Evolutionary conservation across 2,329 filamentous ascomycete genomes (phyloP).

Genomic region (Rachicladosporium sp.): DNA sequence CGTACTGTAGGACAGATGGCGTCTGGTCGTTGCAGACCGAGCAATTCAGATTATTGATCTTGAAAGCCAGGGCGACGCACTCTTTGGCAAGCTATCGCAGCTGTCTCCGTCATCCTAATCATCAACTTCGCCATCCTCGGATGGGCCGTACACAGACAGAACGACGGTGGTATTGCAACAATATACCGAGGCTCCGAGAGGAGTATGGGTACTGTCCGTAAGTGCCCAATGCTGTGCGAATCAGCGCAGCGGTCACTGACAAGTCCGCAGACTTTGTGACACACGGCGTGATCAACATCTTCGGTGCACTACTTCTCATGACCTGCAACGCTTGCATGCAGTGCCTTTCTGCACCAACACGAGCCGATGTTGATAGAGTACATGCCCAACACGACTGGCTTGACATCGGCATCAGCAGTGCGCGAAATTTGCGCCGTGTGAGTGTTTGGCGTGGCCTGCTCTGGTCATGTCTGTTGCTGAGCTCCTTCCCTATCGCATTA

Average conservation of each 20-base stretch:
- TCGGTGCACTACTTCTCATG: slow-evolving; percentile 33
- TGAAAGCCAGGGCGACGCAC: no score
- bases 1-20: no score
- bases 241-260: slow-evolving; percentile 3
- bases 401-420: slow-evolving; percentile 34
- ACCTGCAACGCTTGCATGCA: slow-evolving; percentile 44
- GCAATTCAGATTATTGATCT: no score
- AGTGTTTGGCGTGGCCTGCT: slow-evolving; percentile 11
- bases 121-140: slow-evolving; percentile 3
- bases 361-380: slow-evolving; percentile 37
- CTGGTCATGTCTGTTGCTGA: slow-evolving; percentile 7
- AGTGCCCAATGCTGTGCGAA: background rate
- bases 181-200: no score
- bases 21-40: no score
- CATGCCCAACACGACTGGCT: slow-evolving; percentile 32
- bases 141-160: slow-evolving; percentile 3
- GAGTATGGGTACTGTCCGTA: no score
- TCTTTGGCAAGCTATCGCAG: background rate
- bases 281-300: slow-evolving; percentile 37
- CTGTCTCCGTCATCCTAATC: slow-evolving; percentile 4
- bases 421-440: slow-evolving; percentile 25
- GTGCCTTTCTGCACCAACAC: slow-evolving; percentile 37
- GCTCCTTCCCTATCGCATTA: no score
- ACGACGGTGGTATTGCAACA: no score
- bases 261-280: background rate